Evolutionary conservation across 805 yeast genomes (phyloP), one percentile per base, ranked within the genome.

Genomic region (Metschnikowia hibisci): DNA sequence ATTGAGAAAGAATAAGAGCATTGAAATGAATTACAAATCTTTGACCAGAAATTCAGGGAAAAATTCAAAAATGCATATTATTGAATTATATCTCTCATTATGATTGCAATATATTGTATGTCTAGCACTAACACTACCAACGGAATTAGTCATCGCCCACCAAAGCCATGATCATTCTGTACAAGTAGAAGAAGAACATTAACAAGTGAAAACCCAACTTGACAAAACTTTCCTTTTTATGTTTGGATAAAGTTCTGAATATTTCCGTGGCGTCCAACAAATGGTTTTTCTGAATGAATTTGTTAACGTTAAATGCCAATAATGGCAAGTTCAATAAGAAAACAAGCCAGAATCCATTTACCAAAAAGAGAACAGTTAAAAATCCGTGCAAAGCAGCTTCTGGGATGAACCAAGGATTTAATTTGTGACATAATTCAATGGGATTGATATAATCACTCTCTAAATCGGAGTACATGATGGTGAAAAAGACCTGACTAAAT

Each of bases 401-500:
- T 38, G 97, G 97, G 32, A 85, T 73, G 56, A 91, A 82, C 69
- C 87, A 82, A 56, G 84, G 82, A 75, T 93, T 93, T 62, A 93
- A 79, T 60, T 87, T 84, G 71, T 87, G 87, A 71, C 99, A 93
- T 56, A 93, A 76, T 69, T 91, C 98, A 63, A 91, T 88, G 44
- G 98, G 98, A 66, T 91, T 93, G 71, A 91, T 90, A 74, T 91
- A 93, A 67, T 93, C 99, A 60, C 90, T 82, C 67, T 87, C 98
- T 65, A 90, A 76, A 68, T 90, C 98, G 52, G 95, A 86, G 73
- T 86, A 91, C 84, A 89, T 82, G 67, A 90, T 89, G 39, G 96
- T 88, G 77, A 90, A 90, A 66, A 86, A 93, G 44, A 90, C 97
- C 71, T 90, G 97, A 31, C 86, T 74, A 62, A 91, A 89, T 68